Conservation (phyloP, 257 asterid genomes). For the Gynochthodes officinalis region DNA sequence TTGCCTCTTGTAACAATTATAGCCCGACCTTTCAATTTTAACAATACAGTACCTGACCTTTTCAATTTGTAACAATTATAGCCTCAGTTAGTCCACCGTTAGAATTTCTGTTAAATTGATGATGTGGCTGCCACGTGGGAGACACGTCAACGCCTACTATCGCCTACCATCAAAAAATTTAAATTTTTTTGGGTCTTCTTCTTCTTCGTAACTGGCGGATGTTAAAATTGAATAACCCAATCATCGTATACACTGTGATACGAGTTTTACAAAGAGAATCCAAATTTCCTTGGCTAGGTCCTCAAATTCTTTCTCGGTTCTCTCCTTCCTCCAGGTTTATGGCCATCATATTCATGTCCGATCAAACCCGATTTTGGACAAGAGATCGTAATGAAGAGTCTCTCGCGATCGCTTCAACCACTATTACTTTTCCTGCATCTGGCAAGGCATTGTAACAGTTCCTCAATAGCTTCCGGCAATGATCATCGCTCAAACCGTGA, state of each 20-base stretch:
- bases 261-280: slow-evolving; percentile 12
- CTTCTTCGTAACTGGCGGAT: no score
- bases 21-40: no score
- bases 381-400: slow-evolving; percentile 14
- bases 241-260: slow-evolving; percentile 14
- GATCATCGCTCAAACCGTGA: slow-evolving; percentile 31
- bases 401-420: slow-evolving; percentile 21
- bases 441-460: slow-evolving; percentile 24
- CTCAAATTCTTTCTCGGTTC: slow-evolving; percentile 21
- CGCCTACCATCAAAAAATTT: no score
- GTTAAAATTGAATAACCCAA: slow-evolving; percentile 32
- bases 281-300: slow-evolving; percentile 22
- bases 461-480: slow-evolving; percentile 21
- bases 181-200: no score
- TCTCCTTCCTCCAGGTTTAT: slow-evolving; percentile 27
- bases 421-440: slow-evolving; percentile 21
- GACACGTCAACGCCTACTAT: no score
- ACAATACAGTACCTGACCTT: no score
- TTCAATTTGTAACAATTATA: no score
- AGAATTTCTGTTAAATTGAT: no score
- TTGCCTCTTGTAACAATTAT: no score
- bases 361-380: background rate
- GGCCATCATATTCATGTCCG: slow-evolving; percentile 22
- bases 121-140: no score
- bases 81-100: no score